Evolutionary conservation across 306 rosid genomes (phyloP), one percentile per base, ranked within the genome.

Genomic region (Castanospermum australe): DNA sequence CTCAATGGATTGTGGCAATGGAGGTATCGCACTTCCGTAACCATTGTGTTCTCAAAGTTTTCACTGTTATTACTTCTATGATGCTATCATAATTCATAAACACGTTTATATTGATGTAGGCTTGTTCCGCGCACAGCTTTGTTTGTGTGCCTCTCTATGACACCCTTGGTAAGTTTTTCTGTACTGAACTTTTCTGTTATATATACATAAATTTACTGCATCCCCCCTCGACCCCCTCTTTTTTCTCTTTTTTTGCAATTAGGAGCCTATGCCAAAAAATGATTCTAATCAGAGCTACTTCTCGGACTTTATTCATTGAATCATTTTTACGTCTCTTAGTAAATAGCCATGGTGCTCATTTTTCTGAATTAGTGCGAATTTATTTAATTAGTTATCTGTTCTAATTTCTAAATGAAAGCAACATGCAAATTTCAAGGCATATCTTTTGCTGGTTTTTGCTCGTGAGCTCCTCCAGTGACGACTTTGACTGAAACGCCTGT

Each of bases 111-210:
- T 71, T 82, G 67, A 9, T 86, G 85, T 76, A 95, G 99, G 99
- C 97, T 77, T 92, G 97, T 85, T 71, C 82, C 68, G 95, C 97
- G 36, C 91, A 91, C 71, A 88, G 93, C 77, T 76, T 91, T 68
- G 36, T 92, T 63, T 89, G 97, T 74, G 99, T 95, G 42, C 99
- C 99, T 80, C 97, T 95, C 78, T 95, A 95, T 75, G 99, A 95
- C 82, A 95, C 97, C 10, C 99, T 95, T 32, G 99, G 99, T 92
- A 84, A 80, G 50, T 73, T 47, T 1, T 44, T 73, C 68, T 42
- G 0, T 4, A 13, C 6, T 22, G 9, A 28, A 51, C n/a, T 25
- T 32, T 52, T 6, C n/a, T n/a, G n/a, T n/a, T n/a, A n/a, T n/a
- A n/a, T n/a, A n/a, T 3, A 1, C 30, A 42, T 45, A 7, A 1